Percentiles rank a stretch among this genome's conserved stretches.
These are phyloP conservation scores for Cryphonectria parasitica DNA, from an alignment of 2,329 filamentous ascomycete species.

Conservation along the genomic window DNA sequence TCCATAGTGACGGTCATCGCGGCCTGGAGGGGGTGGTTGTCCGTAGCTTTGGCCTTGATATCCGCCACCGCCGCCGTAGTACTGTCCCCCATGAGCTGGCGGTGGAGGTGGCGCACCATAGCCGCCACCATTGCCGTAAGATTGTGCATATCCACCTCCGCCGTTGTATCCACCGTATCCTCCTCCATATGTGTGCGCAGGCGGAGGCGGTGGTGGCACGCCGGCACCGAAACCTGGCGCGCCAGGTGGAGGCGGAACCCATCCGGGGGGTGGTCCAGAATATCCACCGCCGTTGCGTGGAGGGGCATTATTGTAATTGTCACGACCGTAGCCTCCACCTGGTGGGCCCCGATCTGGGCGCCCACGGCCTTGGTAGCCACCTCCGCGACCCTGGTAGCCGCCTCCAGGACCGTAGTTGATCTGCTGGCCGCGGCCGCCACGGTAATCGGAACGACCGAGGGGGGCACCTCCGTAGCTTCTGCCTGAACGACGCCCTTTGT, in stretches of 20 bases:
- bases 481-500: slow-evolving; percentile 67
- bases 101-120: slow-evolving; percentile 24
- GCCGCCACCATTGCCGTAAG: slow-evolving; percentile 24
- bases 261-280: slow-evolving; percentile 37
- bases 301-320: slow-evolving; percentile 30
- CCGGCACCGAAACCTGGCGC: slow-evolving; percentile 47
- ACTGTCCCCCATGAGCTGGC: slow-evolving; percentile 20
- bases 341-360: slow-evolving; percentile 21
- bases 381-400: slow-evolving; percentile 29
- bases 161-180: slow-evolving; percentile 23
- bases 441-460: slow-evolving; percentile 45
- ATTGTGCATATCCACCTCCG: slow-evolving; percentile 23
- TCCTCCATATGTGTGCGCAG: slow-evolving; percentile 35
- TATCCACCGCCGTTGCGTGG: slow-evolving; percentile 31
- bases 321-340: slow-evolving; percentile 24
- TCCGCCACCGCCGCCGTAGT: slow-evolving; percentile 24
- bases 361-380: slow-evolving; percentile 23
- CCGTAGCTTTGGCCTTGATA: slow-evolving; percentile 25
- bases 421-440: slow-evolving; percentile 49
- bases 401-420: slow-evolving; percentile 56
- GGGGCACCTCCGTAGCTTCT: slow-evolving; percentile 72
- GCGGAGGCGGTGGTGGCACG: slow-evolving; percentile 51
- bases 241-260: slow-evolving; percentile 51
- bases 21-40: slow-evolving; percentile 19
- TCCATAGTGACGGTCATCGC: slow-evolving; percentile 23